Base-by-base conservation (phyloP, 2,329 filamentous ascomycete genomes). In the Epichloe uncinata region DNA sequence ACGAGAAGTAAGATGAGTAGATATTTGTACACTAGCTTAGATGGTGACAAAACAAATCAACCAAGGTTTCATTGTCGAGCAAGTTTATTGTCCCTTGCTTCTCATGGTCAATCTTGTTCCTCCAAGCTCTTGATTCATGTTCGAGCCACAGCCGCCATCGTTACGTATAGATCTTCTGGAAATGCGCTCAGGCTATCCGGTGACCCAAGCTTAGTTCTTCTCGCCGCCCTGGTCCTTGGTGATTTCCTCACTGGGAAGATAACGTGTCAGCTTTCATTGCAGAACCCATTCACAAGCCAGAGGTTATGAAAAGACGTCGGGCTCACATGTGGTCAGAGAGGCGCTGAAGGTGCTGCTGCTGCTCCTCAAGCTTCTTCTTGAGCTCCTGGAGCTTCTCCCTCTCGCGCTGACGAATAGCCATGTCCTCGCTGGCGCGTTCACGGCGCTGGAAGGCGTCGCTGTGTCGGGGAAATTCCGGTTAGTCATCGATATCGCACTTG, bases 391-490 rank as follows among this genome's bases (percentile, higher is more conserved):
- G 84, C 87, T 95, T 96, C 73, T 90, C 82, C 72, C 82, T 81
- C 79, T 97, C 93, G 65, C 89, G 86, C 73, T 85, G 74, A 62
- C 81, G 81, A 71, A 98, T 89, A 71, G 85, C 87, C 60, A 80
- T 79, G 67, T 89, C 84, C 74, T 97, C 93, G 65, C 73, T 77
- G 58, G 91, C 91, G 66, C 84, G 79, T 72, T 98, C 93, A 61
- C 93, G 88, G 72, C 84, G 85, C 72, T 84, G 87, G 79, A 96
- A 98, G 51, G 87, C 81, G 66, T 98, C 91, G 60, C 91, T 95
- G 57, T 59, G 45, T 50, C 15, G 16, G 11, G 35, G 48, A 41
- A 33, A 50, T 33, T 42, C 15, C 5, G 8, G 52, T 52, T 33
- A 54, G 54, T 15, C 22, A 33, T 20, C 26, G 30, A 13, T 30